Base-by-base conservation (phyloP, 83 land plant species). In the Picea mariana region DNA sequence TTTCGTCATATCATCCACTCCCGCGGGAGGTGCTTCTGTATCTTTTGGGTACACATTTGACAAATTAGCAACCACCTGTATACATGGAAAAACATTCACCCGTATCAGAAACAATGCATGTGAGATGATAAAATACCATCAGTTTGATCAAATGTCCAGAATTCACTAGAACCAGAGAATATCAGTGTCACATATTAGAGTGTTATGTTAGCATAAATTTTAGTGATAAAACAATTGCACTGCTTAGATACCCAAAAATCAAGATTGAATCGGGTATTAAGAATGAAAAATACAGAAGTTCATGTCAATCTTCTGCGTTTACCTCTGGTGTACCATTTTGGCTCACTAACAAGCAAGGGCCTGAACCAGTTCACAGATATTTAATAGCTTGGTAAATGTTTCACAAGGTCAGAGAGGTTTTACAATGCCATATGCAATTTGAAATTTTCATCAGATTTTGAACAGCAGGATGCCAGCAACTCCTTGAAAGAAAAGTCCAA, bases 1-100 rank as follows among this genome's bases (percentile, higher is more conserved):
- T 75, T 94, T 94, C 68, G 93, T 94, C 96, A 94, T 94, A 83
- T 94, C 96, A 87, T 94, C 96, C 31, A 94, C 96, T 67, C 96
- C 96, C 20, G 87, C 95, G 52, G 96, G 90, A 58, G 92, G 87
- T 40, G 95, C 93, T 80, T 94, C 93, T 20, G 91, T 84, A 78
- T 92, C 96, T 82, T 94, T 90, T 21, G 96, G 87, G 52, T 87
- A 89, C 20, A 92, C 87, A 77, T 87, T 86, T 6, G 89, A 84
- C 23, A 92, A 63, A 67, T 82, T 65, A 34, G 85, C 61, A 27
- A 84, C 78, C 63, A 92, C 88, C 92, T 92, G 59, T 73, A 73
- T 12, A 73, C 21, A 73, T 40, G 47, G 24, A n/a, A 73, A 42
- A 42, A 44, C 55, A 73, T 9, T 73, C 21, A n/a, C 55, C 15